Conservation (phyloP, 768 basidiomycete species). For the Pleurotus djamor region DNA sequence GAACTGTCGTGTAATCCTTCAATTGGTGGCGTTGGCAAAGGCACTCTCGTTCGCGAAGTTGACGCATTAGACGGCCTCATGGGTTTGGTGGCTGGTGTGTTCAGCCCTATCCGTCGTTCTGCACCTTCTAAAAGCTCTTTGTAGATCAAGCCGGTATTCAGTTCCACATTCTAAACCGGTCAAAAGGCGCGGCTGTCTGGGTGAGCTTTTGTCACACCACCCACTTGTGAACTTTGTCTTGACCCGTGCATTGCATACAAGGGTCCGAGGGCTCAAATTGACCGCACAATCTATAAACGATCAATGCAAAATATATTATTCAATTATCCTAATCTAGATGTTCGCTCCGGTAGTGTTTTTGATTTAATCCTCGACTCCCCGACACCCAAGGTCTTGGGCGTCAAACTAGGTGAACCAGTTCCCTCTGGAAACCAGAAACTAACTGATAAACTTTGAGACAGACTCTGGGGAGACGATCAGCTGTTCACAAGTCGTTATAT, state of each 20-base stretch:
- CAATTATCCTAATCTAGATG: conserved; percentile 65
- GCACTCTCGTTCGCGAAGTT: conserved; percentile 86
- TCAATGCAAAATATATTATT: conserved; percentile 74
- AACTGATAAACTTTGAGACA: conserved; percentile 20
- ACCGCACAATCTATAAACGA: conserved; percentile 78
- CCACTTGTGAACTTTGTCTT: background rate
- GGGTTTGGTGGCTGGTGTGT: conserved; percentile 75
- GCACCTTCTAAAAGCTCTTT: background rate
- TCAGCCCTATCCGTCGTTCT: background rate
- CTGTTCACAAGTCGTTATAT: conserved; percentile 83
- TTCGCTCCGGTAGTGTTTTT: conserved; percentile 74
- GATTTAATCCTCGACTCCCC: conserved; percentile 66
- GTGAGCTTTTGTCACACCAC: conserved; percentile 36
- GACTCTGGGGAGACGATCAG: conserved; percentile 73
- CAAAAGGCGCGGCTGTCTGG: conserved; percentile 90
- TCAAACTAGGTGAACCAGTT: conserved; percentile 53
- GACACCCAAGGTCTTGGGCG: conserved; percentile 61
- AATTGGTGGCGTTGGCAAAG: conserved; percentile 91
- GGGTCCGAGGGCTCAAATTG: conserved; percentile 90
- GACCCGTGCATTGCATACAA: conserved; percentile 22
- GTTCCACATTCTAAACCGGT: conserved; percentile 82
- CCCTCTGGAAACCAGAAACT: background rate
- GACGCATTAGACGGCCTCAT: conserved; percentile 90
- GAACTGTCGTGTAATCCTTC: conserved; percentile 89
- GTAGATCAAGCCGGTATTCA: conserved; percentile 87